Evolutionary conservation across 2,329 filamentous ascomycete genomes (phyloP), one percentile per base, ranked within the genome.

Genomic region (Botrytis hyacinthi): DNA sequence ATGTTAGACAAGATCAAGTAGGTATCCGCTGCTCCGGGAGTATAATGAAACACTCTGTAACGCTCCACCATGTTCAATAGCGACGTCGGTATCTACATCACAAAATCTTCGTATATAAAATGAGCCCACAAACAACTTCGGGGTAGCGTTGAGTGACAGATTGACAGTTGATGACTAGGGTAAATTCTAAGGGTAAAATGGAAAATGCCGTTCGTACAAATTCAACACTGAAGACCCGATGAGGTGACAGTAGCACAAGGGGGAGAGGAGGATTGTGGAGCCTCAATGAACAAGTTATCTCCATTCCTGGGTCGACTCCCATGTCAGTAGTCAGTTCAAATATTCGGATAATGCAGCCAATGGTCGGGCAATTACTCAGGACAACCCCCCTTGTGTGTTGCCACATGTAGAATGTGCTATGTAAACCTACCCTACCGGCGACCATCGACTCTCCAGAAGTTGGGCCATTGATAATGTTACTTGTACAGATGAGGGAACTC

Each of bases 1-100:
- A 66, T 48, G 73, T 70, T 40, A 29, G n/a, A 74, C 73, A 70
- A 65, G 73, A 74, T 74, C 14, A 69, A 42, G 73, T 74, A 74
- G 32, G 63, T 70, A 65, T 66, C 73, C 71, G 72, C 46, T 42
- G 59, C 70, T 59, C 71, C 71, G 62, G 70, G 70, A 61, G 51
- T 57, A 62, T 71, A 66, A 71, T 73, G 71, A 74, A 70, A 74
- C 70, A 73, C 35, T 70, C 32, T 70, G 71, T 68, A 60, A 72
- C 63, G 57, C 42, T 60, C 70, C 51, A 42, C 65, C 37, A 44
- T 48, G 61, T 51, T 37, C 48, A 42, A 67, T 37, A 37, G 59
- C 51, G 57, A 73, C 29, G 60, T 71, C 26, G 32, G 40, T 29
- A 57, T 57, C 35, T 68, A n/a, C n/a, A 29, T 57, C n/a, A 29